Percentiles rank a stretch among this genome's conserved stretches.
These are phyloP conservation scores for Globisporangium spiculum DNA, from an alignment of 352 stramenopile species.

Conservation along the genomic window DNA sequence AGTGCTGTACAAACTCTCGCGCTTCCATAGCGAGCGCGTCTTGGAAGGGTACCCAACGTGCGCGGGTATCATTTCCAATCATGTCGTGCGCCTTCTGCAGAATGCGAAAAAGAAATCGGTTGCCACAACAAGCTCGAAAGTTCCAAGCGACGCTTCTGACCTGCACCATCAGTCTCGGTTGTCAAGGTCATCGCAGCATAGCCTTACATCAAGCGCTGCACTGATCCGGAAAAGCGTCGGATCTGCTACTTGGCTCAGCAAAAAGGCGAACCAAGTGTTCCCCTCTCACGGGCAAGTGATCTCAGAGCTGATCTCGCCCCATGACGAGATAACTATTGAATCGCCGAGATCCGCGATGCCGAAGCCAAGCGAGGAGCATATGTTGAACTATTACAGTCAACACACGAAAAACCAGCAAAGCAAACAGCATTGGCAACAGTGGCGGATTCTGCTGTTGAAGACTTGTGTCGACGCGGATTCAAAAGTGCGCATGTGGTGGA, in stretches of 20 bases:
- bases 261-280: slow-evolving; percentile 9
- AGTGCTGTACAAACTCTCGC: slow-evolving; percentile 57
- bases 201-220: background rate
- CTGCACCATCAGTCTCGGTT: background rate
- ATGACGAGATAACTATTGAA: background rate
- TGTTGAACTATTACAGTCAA: slow-evolving; percentile 7
- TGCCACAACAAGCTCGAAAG: background rate
- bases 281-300: background rate
- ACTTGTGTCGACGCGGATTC: slow-evolving; percentile 51
- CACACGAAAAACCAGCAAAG: background rate
- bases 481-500: slow-evolving; percentile 37
- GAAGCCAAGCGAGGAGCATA: background rate
- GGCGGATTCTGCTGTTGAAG: slow-evolving; percentile 18
- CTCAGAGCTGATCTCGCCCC: background rate
- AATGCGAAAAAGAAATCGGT: slow-evolving; percentile 15
- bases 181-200: background rate
- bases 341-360: background rate
- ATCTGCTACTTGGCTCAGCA: background rate
- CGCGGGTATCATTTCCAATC: slow-evolving; percentile 24
- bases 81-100: slow-evolving; percentile 21
- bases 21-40: slow-evolving; percentile 53
- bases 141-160: background rate
- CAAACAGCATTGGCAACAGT: background rate
- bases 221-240: slow-evolving; percentile 9
- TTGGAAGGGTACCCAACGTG: slow-evolving; percentile 52